Base-by-base conservation (phyloP, 441 rosid genomes). In the Eruca vesicaria region DNA sequence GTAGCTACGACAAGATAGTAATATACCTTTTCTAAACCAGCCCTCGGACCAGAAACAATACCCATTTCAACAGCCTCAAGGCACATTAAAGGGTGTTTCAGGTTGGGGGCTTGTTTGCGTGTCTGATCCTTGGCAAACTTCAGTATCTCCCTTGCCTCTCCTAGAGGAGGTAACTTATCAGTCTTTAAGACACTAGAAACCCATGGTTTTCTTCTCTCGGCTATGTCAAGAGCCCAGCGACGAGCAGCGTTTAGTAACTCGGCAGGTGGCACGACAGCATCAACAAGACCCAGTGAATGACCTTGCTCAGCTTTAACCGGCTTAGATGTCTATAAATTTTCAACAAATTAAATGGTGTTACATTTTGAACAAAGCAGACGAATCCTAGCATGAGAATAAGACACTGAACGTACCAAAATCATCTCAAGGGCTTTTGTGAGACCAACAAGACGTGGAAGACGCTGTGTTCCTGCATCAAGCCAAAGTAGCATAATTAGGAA, bases 361-460 rank as follows among this genome's bases (percentile, higher is more conserved):
- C 23, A 63, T 35, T 68, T 63, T 15, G 56, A 26, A 28, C 28
- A 55, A 73, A 11, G 63, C 36, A 60, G 41, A 79, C 56, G 38
- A 38, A 75, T 19, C 55, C 52, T 69, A 72, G 53, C 63, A 29
- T 32, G 68, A 62, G 48, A 77, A 52, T 63, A 29, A 76, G 71
- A 56, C 6, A 56, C 14, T 20, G 65, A n/a, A 82, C 84, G 63
- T 79, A 95, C 99, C 97, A 96, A 84, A 90, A 96, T 93, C 97
- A 96, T 93, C 80, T 91, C 89, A 72, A 96, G 97, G 80, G 89
- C 87, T 76, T 93, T 96, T 18, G 97, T 35, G 48, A 93, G 91
- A 73, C 99, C 99, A 79, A 96, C 97, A 83, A 96, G 98, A 66
- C 99, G 98, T 1, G 99, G 99, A 84, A 96, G 99, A 63, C 99